Conservation (phyloP, 805 yeast genomes). For the Kockiozyma suomiensis region DNA sequence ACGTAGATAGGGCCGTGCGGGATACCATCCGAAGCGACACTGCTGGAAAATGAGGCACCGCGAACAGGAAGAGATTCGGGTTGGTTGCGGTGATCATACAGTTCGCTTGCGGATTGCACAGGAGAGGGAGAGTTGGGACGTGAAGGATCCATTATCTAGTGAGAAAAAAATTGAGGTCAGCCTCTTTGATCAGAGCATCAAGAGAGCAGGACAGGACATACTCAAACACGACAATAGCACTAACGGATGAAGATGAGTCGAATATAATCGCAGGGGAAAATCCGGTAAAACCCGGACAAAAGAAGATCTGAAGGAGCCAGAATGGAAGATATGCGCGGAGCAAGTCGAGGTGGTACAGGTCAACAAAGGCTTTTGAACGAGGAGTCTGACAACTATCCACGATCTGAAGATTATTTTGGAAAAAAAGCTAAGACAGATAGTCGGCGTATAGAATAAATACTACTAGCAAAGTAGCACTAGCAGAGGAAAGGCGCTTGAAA, state of each 20-base stretch:
- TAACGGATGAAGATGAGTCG: constrained; percentile 19
- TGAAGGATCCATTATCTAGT: constrained; percentile 26
- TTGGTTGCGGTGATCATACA: constrained; percentile 55
- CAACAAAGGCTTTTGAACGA: not conserved
- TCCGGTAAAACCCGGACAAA: constrained; percentile 29
- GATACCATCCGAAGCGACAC: not conserved
- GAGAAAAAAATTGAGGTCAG: not conserved
- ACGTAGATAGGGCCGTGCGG: not conserved
- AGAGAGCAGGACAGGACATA: not conserved
- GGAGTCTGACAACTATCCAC: not conserved
- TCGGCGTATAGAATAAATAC: no score
- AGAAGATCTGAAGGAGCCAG: constrained; percentile 17
- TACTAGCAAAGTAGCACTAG: no score
- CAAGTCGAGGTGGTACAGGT: not conserved
- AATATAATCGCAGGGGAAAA: constrained; percentile 11
- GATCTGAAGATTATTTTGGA: no score
- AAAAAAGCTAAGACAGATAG: no score
- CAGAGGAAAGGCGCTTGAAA: not conserved
- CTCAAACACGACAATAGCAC: not conserved
- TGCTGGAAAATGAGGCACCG: constrained; percentile 28
- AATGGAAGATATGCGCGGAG: constrained; percentile 6
- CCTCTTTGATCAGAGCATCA: not conserved
- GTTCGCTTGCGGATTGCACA: constrained; percentile 35
- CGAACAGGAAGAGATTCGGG: constrained; percentile 48
- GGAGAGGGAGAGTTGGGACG: constrained; percentile 28